Conservation (phyloP, 768 basidiomycete species). For the Pilatotrama ljubarskyi region DNA sequence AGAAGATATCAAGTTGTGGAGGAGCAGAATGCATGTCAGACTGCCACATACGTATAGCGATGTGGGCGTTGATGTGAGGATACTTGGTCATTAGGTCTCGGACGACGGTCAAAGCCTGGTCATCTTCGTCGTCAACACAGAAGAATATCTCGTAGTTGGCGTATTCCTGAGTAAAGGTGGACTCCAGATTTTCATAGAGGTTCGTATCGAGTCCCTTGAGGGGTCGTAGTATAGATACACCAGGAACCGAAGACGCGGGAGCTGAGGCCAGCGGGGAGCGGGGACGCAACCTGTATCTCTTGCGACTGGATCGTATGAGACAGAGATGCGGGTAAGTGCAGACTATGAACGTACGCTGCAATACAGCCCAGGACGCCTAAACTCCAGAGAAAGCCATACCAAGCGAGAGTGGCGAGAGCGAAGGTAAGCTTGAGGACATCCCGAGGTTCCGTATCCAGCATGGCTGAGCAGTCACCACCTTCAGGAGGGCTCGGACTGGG, state of each 20-base stretch:
- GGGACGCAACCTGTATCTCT: slow-evolving; percentile 69
- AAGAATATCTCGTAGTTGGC: slow-evolving; percentile 89
- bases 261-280: slow-evolving; percentile 60
- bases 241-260: slow-evolving; percentile 56
- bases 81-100: slow-evolving; percentile 76
- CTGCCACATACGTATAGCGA: slow-evolving; percentile 68
- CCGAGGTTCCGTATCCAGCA: neutral
- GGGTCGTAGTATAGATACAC: slow-evolving; percentile 92
- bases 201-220: slow-evolving; percentile 95
- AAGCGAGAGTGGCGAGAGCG: slow-evolving; percentile 31
- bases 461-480: neutral
- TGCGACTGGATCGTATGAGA: slow-evolving; percentile 52
- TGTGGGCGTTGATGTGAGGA: slow-evolving; percentile 65
- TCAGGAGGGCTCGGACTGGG: neutral
- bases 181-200: slow-evolving; percentile 94
- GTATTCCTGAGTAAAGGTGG: slow-evolving; percentile 90
- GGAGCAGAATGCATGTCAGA: neutral
- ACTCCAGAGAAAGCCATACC: slow-evolving; percentile 46
- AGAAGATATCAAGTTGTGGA: neutral
- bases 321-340: neutral
- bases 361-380: slow-evolving; percentile 30
- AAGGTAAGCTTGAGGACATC: slow-evolving; percentile 20
- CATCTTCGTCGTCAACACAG: slow-evolving; percentile 84
- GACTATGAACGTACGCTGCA: slow-evolving; percentile 31
- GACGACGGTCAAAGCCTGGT: slow-evolving; percentile 87